A percentile compares a stretch with the other conserved stretches of the same genome.
Conservation (phyloP, 495 filamentous ascomycete species). For the Talaromyces borbonicus region DNA sequence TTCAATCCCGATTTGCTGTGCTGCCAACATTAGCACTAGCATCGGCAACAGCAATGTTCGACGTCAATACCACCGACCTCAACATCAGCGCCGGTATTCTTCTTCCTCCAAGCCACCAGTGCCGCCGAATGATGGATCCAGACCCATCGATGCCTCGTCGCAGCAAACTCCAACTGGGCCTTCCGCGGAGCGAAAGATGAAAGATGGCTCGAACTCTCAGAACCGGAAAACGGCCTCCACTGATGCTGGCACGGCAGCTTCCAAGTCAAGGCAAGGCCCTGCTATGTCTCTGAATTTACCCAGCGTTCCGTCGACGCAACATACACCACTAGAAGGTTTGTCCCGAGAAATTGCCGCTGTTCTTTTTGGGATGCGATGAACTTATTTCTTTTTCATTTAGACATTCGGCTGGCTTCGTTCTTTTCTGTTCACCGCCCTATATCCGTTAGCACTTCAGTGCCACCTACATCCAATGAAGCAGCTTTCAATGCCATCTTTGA, state of each 20-base stretch:
- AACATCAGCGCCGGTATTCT: constrained; percentile 45
- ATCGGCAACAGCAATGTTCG: constrained; percentile 23
- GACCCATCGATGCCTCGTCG: constrained; percentile 28
- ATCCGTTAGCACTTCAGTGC: constrained; percentile 71
- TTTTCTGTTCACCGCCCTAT: constrained; percentile 95
- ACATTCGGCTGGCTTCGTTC: constrained; percentile 80
- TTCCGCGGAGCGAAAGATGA: constrained; percentile 26
- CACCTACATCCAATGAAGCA: constrained; percentile 57
- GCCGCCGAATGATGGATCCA: constrained; percentile 36
- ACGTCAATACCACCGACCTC: constrained; percentile 19
- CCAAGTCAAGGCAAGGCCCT: constrained; percentile 20
- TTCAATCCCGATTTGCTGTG: constrained; percentile 25
- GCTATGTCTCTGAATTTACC: constrained; percentile 51
- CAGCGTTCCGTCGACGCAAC: constrained; percentile 75
- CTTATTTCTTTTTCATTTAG: constrained; percentile 33
- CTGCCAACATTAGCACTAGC: constrained; percentile 15
- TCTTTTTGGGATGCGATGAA: constrained; percentile 8
- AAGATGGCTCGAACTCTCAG: constrained; percentile 15
- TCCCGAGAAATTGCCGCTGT: constrained; percentile 1
- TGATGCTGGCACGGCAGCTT: not conserved
- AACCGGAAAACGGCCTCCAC: not conserved
- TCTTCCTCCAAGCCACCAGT: constrained; percentile 41
- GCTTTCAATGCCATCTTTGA: constrained; percentile 76
- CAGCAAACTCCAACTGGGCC: constrained; percentile 32
- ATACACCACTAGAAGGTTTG: constrained; percentile 65